Evolutionary conservation across 192 early-diverging fungal species (phyloP), one percentile per base, ranked within the genome.

Genomic region (Thamnidium elegans): DNA sequence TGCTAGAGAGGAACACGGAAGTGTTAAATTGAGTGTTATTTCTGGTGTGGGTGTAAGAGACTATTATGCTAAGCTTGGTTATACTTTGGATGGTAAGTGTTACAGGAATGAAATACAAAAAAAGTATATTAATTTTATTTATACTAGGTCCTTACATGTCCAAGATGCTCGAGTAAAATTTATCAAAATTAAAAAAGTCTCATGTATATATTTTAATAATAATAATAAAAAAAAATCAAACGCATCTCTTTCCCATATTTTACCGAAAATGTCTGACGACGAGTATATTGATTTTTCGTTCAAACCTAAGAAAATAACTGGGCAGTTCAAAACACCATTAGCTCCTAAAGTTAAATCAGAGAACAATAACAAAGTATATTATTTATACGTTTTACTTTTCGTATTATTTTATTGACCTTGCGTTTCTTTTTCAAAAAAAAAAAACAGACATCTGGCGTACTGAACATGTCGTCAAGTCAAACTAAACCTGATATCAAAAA

Each of bases 11-110:
- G 97, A 99, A 76, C 97, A 99, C 70, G 92, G 92, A 26, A 92
- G 90, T 71, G 84, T 88, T 45, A 99, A 99, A 72, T 68, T 99
- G 46, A 89, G 91, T 10, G 96, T 99, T 32, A 99, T 99, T 72
- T 90, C 94, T 63, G 96, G 97, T 26, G 93, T 99, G 5, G 97
- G 97, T 15, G 97, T 97, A 10, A 81, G 97, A 46, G 90, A 98
- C 68, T 99, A 99, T 73, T 99, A 99, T 73, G 88, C 90, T 17
- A 97, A 97, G 76, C 84, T 99, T 26, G 97, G 97, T 19, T 99
- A 93, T 70, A 81, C 89, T 72, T 80, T 99, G 31, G 97, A 98
- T 66, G 95, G 84, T 84, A 74, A 69, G 87, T 15, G 9, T 15
- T 19, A 39, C 5, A 39, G 7, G 4, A 1, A 39, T 36, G 6